Conservation (phyloP, 192 early-diverging fungal genomes). For the Allomyces macrogynus region DNA sequence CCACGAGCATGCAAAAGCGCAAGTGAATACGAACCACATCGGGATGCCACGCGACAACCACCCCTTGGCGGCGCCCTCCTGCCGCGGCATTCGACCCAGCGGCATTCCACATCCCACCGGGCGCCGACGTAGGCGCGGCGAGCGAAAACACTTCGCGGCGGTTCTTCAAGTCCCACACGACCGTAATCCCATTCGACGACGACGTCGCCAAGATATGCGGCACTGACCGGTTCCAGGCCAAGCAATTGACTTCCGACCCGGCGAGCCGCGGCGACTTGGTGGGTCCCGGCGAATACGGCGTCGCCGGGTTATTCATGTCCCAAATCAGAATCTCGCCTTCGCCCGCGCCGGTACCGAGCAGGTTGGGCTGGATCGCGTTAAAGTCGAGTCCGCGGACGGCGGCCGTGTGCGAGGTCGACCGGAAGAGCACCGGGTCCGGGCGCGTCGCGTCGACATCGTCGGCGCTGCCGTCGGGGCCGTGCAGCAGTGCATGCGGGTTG, state of each 20-base stretch:
- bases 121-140: constrained; percentile 24
- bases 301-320: constrained; percentile 75
- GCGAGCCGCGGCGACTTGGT: constrained; percentile 62
- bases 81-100: constrained; percentile 14
- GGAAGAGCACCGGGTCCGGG: constrained; percentile 18
- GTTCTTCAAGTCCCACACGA: constrained; percentile 87
- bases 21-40: constrained; percentile 35
- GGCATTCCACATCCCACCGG: constrained; percentile 20
- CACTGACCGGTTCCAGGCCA: constrained; percentile 85
- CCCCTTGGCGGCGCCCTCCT: constrained; percentile 50
- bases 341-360: constrained; percentile 70
- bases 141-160: constrained; percentile 69
- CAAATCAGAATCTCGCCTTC: constrained; percentile 91
- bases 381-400: constrained; percentile 82
- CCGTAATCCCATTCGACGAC: constrained; percentile 74
- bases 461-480: constrained; percentile 12
- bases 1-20: background rate
- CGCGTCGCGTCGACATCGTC: constrained; percentile 23
- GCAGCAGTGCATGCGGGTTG: constrained; percentile 55
- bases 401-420: constrained; percentile 58
- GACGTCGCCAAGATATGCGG: constrained; percentile 83
- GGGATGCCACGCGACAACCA: constrained; percentile 78
- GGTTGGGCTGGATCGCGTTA: constrained; percentile 62
- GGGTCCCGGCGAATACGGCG: constrained; percentile 70
- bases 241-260: constrained; percentile 44